These are phyloP conservation scores for Mycena latifolia DNA, from an alignment of 768 basidiomycete genomes.

Conservation along the genomic window DNA sequence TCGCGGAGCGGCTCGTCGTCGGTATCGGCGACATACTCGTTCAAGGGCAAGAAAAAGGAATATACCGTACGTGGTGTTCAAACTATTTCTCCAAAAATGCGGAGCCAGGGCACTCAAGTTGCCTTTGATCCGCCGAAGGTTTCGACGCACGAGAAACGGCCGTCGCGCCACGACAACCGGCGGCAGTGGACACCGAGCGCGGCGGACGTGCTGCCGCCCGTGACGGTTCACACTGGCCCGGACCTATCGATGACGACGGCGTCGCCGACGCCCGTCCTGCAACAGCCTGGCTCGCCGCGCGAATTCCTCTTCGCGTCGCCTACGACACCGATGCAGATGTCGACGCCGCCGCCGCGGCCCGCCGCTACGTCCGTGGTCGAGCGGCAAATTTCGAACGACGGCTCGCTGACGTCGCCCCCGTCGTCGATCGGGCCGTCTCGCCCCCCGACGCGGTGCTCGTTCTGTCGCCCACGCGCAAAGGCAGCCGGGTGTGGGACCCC, in stretches of 20 bases:
- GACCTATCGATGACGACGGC: conserved; percentile 36
- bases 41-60: conserved; percentile 60
- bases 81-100: conserved; percentile 67
- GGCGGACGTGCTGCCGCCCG: conserved; percentile 27
- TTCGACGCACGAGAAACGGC: conserved; percentile 38
- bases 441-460: conserved; percentile 56
- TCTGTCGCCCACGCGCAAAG: conserved; percentile 54
- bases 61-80: conserved; percentile 81
- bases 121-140: conserved; percentile 45
- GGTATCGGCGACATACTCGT: conserved; percentile 48
- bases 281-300: conserved; percentile 40
- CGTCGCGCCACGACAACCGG: conserved; percentile 29
- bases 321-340: conserved; percentile 28
- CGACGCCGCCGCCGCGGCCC: conserved; percentile 33
- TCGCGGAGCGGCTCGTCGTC: conserved; percentile 44
- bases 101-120: conserved; percentile 73
- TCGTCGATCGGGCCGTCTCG: conserved; percentile 69
- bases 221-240: conserved; percentile 32
- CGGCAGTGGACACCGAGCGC: conserved; percentile 26
- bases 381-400: conserved; percentile 64
- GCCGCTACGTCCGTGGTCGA: conserved; percentile 40
- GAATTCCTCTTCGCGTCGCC: conserved; percentile 36
- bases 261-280: conserved; percentile 34
- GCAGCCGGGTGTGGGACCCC: conserved; percentile 86
- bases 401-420: conserved; percentile 61